Conservation (phyloP, 2,329 filamentous ascomycete genomes). For the Penicillium brevicompactum region DNA sequence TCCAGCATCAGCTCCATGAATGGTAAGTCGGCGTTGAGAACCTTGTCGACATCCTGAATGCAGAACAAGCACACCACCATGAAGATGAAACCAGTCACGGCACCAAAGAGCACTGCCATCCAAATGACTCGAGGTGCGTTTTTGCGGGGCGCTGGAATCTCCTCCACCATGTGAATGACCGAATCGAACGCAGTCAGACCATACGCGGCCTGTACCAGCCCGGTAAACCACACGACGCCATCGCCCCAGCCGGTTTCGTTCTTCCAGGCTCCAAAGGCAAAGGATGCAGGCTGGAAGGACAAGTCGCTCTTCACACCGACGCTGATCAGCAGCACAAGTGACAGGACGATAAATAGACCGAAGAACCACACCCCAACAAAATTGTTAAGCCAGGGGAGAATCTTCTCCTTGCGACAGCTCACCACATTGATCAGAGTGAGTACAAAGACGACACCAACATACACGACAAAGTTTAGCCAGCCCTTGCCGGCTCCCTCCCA, state of each 20-base stretch:
- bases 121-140: conserved; percentile 57
- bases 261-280: conserved; percentile 57
- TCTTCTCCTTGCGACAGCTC: conserved; percentile 52
- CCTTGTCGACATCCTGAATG: conserved; percentile 49
- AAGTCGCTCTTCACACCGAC: conserved; percentile 51
- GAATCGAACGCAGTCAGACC: conserved; percentile 61
- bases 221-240: conserved; percentile 61
- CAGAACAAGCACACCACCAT: conserved; percentile 57
- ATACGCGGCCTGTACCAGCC: conserved; percentile 60
- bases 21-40: conserved; percentile 48
- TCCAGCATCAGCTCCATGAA: conserved; percentile 54
- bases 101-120: conserved; percentile 54
- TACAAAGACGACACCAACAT: conserved; percentile 51
- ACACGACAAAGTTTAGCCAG: conserved; percentile 60
- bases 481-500: conserved; percentile 50
- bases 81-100: conserved; percentile 54
- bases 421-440: conserved; percentile 56
- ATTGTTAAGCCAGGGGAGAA: conserved; percentile 58
- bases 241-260: conserved; percentile 57
- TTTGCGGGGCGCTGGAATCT: conserved; percentile 55
- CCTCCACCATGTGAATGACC: conserved; percentile 61
- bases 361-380: conserved; percentile 58
- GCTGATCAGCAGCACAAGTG: conserved; percentile 54
- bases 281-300: conserved; percentile 52
- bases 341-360: conserved; percentile 55